These are phyloP conservation scores for Cerioporus squamosus DNA, from an alignment of 1,284 basidiomycete genomes.

Conservation along the genomic window DNA sequence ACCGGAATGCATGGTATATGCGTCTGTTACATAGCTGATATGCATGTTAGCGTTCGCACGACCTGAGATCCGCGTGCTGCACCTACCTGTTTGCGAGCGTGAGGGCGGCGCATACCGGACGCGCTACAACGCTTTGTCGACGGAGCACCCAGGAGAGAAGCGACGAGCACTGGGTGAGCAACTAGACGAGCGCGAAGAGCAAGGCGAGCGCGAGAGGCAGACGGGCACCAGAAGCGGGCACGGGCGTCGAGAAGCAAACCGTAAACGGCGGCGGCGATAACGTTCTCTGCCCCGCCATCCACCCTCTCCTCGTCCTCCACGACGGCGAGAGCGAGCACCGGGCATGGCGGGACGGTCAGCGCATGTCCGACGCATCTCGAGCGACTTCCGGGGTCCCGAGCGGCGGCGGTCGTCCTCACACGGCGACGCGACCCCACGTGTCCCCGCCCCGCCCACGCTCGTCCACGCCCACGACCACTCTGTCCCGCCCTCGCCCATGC, in stretches of 20 bases:
- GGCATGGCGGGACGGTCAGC: constrained; percentile 24
- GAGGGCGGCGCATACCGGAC: too few species aligned
- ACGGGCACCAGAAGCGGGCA: background rate
- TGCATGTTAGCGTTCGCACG: too few species aligned
- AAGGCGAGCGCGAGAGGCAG: too few species aligned
- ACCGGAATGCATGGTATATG: too few species aligned
- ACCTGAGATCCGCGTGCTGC: too few species aligned
- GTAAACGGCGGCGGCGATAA: too few species aligned
- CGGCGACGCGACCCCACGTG: constrained; percentile 31
- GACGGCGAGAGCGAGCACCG: background rate
- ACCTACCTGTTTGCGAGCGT: too few species aligned
- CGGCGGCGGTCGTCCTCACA: constrained; percentile 35
- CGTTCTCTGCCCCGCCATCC: too few species aligned
- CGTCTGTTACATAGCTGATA: too few species aligned
- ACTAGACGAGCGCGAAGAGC: background rate
- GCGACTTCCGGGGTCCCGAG: background rate
- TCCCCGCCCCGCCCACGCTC: constrained; percentile 6
- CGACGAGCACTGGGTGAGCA: too few species aligned
- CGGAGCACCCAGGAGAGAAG: too few species aligned
- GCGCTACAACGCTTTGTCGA: too few species aligned
- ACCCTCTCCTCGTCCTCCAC: background rate
- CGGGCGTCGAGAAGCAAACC: background rate
- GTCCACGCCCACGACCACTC: constrained; percentile 9
- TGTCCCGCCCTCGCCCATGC: constrained; percentile 9
- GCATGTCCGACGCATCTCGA: constrained; percentile 19